These are phyloP conservation scores for Pholiota molesta DNA, from an alignment of 768 basidiomycete genomes.

Conservation along the genomic window DNA sequence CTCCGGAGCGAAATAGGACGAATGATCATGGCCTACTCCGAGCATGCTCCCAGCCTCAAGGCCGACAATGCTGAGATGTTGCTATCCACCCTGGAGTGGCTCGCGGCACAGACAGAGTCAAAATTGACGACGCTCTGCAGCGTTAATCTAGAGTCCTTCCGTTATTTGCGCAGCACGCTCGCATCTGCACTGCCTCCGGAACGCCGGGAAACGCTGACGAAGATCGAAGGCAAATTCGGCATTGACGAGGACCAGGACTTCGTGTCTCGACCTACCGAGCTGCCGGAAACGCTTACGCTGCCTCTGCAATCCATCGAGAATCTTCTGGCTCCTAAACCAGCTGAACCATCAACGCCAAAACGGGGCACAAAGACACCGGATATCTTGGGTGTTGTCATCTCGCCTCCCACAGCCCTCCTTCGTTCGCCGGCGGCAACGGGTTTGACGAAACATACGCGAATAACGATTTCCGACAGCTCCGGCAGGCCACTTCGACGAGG, in stretches of 20 bases:
- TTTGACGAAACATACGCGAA: constrained; percentile 77
- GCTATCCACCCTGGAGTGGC: constrained; percentile 57
- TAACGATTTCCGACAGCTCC: constrained; percentile 81
- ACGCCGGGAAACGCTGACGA: constrained; percentile 23
- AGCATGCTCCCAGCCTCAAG: constrained; percentile 32
- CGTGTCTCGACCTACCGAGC: constrained; percentile 31
- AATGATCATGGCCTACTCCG: constrained; percentile 32
- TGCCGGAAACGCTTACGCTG: constrained; percentile 40
- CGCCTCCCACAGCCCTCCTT: constrained; percentile 70
- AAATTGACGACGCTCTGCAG: constrained; percentile 51
- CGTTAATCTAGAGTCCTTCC: constrained; percentile 49
- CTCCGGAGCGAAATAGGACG: constrained; percentile 39
- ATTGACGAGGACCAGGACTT: constrained; percentile 46
- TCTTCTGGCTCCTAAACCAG: constrained; percentile 43
- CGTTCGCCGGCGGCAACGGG: constrained; percentile 75
- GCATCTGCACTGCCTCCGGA: constrained; percentile 26
- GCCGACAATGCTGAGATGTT: constrained; percentile 39
- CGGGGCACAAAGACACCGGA: constrained; percentile 54
- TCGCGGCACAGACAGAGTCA: constrained; percentile 45
- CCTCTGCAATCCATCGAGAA: constrained; percentile 50
- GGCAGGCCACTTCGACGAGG: constrained; percentile 67
- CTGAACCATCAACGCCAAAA: constrained; percentile 56
- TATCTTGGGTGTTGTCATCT: constrained; percentile 66
- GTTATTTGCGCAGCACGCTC: constrained; percentile 46
- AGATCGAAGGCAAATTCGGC: constrained; percentile 31